Percentiles rank a stretch among this genome's conserved stretches.
Evolutionary conservation across 257 asterid species (phyloP).

Genomic region (Capsicum pubescens): DNA sequence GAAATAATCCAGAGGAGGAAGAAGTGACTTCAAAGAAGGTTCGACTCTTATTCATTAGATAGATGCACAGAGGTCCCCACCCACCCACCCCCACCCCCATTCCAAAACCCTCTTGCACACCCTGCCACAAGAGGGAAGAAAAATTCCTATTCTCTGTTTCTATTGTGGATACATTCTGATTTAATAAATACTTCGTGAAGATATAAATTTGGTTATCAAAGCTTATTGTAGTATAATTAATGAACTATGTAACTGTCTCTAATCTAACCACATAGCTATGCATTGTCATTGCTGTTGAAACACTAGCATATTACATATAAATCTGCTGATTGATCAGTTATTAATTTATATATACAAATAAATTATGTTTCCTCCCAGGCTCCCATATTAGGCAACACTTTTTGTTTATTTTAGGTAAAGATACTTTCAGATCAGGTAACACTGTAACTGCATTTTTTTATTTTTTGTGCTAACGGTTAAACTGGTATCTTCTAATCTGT

Average conservation of each 20-base stretch:
- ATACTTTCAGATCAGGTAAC: neutral
- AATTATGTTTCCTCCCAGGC: neutral
- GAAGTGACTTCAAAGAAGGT: constrained; percentile 98
- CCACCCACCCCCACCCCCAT: too few relatives aligned
- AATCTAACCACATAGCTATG: neutral
- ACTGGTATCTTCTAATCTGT: neutral
- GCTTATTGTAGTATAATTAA: neutral
- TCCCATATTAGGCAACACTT: neutral
- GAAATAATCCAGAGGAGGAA: constrained; percentile 80
- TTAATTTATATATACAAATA: neutral
- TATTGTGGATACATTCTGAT: neutral
- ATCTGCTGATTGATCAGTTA: neutral
- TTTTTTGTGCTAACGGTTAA: neutral
- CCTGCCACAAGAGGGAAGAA: too few relatives aligned
- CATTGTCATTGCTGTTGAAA: neutral
- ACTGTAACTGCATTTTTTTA: neutral
- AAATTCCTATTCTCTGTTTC: too few relatives aligned
- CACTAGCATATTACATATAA: neutral
- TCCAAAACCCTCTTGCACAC: too few relatives aligned
- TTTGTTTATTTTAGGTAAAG: neutral
- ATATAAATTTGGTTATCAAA: neutral
- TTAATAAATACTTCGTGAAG: constrained; percentile 9
- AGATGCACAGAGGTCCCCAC: too few relatives aligned
- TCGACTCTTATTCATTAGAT: too few relatives aligned
- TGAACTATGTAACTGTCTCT: neutral